Evolutionary conservation across 2,329 filamentous ascomycete species (phyloP).

Genomic region (Tricladium varicosporioides): DNA sequence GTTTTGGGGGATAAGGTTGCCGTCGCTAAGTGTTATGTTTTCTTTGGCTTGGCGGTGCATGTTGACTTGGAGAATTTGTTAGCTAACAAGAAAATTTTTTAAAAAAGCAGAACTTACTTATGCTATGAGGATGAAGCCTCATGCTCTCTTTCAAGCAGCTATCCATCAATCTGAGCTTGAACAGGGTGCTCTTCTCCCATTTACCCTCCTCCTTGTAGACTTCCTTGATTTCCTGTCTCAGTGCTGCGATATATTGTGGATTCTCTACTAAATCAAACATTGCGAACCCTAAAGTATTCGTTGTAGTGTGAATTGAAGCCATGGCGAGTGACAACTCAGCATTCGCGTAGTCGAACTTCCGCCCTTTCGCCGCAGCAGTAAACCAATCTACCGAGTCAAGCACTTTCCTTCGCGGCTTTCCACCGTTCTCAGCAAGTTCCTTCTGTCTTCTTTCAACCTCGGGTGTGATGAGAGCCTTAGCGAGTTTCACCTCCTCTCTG

Average conservation of each 20-base stretch:
- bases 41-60: constrained; percentile 22
- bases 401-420: constrained; percentile 25
- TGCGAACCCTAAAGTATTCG: constrained; percentile 44
- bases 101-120: constrained; percentile 25
- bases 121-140: constrained; percentile 34
- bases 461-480: constrained; percentile 35
- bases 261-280: constrained; percentile 50
- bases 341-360: constrained; percentile 33
- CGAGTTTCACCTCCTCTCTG: constrained; percentile 38
- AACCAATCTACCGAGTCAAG: constrained; percentile 45
- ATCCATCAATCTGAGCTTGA: constrained; percentile 35
- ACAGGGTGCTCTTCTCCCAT: constrained; percentile 26
- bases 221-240: constrained; percentile 36
- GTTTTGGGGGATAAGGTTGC: constrained; percentile 30
- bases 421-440: constrained; percentile 7
- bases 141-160: constrained; percentile 40
- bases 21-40: constrained; percentile 32
- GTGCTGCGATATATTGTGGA: constrained; percentile 40
- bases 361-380: constrained; percentile 37
- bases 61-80: constrained; percentile 14
- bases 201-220: constrained; percentile 36
- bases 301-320: constrained; percentile 51
- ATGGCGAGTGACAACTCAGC: constrained; percentile 41
- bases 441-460: constrained; percentile 18
- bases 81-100: background rate